phyloP scores from a whole-genome alignment of 1,284 basidiomycete species.

The Agaricales sp. region DNA sequence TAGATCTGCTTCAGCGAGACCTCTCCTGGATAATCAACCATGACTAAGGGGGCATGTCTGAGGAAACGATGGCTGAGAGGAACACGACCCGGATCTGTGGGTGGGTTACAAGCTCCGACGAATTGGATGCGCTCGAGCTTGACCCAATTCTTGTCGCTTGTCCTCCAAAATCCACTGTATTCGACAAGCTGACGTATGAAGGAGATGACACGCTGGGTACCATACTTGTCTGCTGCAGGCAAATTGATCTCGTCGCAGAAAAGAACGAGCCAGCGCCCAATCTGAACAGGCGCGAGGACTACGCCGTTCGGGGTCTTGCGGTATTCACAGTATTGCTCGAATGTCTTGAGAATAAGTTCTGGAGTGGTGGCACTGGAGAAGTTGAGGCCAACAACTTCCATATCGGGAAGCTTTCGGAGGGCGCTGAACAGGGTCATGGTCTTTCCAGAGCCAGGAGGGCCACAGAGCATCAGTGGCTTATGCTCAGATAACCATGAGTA shows the following conservation, averaged over 20 bases:
- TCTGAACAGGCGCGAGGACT: slow-evolving; percentile 87
- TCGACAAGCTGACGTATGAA: slow-evolving; percentile 98
- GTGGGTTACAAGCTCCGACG: slow-evolving; percentile 98
- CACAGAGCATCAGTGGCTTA: slow-evolving; percentile 97
- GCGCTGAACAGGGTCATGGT: slow-evolving; percentile 99
- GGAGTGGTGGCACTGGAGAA: slow-evolving; percentile 99
- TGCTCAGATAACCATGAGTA: slow-evolving; percentile 99
- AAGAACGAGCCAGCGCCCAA: slow-evolving; percentile 96
- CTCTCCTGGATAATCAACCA: slow-evolving; percentile 99
- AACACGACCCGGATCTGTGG: slow-evolving; percentile 99
- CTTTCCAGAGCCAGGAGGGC: slow-evolving; percentile 98
- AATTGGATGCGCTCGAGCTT: slow-evolving; percentile 97
- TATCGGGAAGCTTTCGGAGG: slow-evolving; percentile 92
- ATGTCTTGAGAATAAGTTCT: slow-evolving; percentile 96
- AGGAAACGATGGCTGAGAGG: slow-evolving; percentile 95
- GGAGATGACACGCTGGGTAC: slow-evolving; percentile 96
- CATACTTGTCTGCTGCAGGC: slow-evolving; percentile 95
- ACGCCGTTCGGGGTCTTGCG: slow-evolving; percentile 97
- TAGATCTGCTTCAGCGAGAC: slow-evolving; percentile 98
- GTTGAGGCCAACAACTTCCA: slow-evolving; percentile 98
- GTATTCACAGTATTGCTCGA: slow-evolving; percentile 99
- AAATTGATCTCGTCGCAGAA: slow-evolving; percentile 99
- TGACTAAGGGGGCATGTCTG: slow-evolving; percentile 95
- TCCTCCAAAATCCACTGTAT: slow-evolving; percentile 90
- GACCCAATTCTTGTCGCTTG: slow-evolving; percentile 95